A percentile compares a stretch with the other conserved stretches of the same genome.
Conservation (phyloP, 257 asterid species). For the Avicennia marina region DNA sequence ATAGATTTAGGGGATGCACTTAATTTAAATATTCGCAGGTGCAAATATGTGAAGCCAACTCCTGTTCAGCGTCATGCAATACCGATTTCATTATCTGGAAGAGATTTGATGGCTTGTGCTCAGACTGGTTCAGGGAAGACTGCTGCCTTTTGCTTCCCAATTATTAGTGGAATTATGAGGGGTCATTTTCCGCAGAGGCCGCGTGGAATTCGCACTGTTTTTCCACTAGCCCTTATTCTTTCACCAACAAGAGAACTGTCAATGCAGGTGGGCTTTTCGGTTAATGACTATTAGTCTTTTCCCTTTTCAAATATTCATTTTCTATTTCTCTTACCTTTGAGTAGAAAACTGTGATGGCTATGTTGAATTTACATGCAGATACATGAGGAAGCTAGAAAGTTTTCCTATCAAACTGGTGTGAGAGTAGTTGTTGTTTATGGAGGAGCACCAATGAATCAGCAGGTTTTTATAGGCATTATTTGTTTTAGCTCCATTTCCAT, state of each 20-base stretch:
- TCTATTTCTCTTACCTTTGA: not conserved
- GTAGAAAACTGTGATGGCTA: constrained; percentile 3
- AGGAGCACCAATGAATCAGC: constrained; percentile 79
- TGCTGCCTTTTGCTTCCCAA: constrained; percentile 90
- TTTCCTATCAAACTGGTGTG: constrained; percentile 70
- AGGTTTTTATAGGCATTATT: constrained; percentile 34
- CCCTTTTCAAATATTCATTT: not conserved
- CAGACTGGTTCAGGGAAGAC: constrained; percentile 94
- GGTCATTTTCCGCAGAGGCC: constrained; percentile 56
- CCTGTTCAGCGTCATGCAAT: constrained; percentile 85
- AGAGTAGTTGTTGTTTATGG: constrained; percentile 83
- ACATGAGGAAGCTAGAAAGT: constrained; percentile 78
- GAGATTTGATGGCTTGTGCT: constrained; percentile 94
- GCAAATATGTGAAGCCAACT: constrained; percentile 82
- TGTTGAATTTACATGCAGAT: constrained; percentile 44
- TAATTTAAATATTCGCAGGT: constrained; percentile 70
- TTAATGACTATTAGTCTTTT: not conserved
- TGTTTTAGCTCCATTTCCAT: not conserved
- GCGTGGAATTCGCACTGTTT: constrained; percentile 65
- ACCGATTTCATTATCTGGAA: constrained; percentile 72
- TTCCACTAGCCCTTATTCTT: constrained; percentile 78
- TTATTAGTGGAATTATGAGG: constrained; percentile 71
- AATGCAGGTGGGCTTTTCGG: constrained; percentile 48
- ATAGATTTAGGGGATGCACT: constrained; percentile 83
- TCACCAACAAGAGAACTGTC: constrained; percentile 92